Conservation (phyloP, 352 stramenopile species). For the Phytophthora niederhauseri region DNA sequence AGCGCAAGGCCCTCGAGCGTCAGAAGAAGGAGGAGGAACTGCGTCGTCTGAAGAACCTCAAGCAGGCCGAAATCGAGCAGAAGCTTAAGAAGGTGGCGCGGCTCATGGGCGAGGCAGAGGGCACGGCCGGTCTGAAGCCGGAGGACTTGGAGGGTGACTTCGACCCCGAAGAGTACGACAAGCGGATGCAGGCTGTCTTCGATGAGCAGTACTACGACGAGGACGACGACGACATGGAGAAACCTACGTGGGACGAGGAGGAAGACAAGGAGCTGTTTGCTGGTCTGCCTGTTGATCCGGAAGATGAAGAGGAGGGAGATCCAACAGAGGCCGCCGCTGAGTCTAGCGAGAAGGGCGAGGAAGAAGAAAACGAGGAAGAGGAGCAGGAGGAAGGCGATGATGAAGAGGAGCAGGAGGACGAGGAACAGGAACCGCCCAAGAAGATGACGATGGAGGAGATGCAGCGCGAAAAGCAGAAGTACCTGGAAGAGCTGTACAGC, state of each 20-base stretch:
- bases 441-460: constrained; percentile 70
- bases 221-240: constrained; percentile 70
- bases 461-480: constrained; percentile 89
- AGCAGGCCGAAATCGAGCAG: constrained; percentile 95
- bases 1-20: constrained; percentile 95
- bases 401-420: constrained; percentile 53
- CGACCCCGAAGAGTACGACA: constrained; percentile 97
- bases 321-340: constrained; percentile 28
- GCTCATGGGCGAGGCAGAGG: constrained; percentile 69
- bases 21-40: constrained; percentile 98
- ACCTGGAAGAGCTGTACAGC: constrained; percentile 97
- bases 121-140: constrained; percentile 53
- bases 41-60: constrained; percentile 97
- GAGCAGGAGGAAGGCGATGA: constrained; percentile 49
- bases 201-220: constrained; percentile 98
- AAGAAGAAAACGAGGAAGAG: constrained; percentile 37
- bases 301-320: constrained; percentile 51
- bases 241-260: constrained; percentile 82
- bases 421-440: constrained; percentile 49
- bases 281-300: constrained; percentile 62
- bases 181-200: constrained; percentile 97
- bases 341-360: constrained; percentile 40
- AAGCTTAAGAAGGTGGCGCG: constrained; percentile 93
- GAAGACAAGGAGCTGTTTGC: constrained; percentile 89
- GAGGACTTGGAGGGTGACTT: constrained; percentile 95